These are phyloP conservation scores for Rhizopus delemar DNA, from an alignment of 371 early-diverging fungal genomes.

Conservation along the genomic window DNA sequence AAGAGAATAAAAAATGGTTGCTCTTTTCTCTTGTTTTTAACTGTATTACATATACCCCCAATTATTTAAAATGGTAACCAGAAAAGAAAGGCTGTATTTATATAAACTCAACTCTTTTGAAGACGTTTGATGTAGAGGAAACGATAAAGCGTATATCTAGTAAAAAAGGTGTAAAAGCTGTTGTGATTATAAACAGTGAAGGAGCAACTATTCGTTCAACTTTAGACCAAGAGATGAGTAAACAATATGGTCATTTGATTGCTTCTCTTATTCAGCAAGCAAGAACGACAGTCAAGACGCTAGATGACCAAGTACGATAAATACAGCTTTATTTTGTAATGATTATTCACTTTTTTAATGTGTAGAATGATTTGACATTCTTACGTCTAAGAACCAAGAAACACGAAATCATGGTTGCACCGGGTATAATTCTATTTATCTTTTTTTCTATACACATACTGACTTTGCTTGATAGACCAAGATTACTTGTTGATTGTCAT, in stretches of 20 bases:
- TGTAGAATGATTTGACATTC: conserved; percentile 90
- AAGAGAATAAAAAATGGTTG: too few species aligned
- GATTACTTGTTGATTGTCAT: conserved; percentile 89
- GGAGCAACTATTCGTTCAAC: conserved; percentile 90
- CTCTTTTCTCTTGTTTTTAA: too few species aligned
- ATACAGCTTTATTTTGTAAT: neutral
- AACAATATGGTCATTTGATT: conserved; percentile 65
- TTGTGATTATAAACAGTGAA: conserved; percentile 75
- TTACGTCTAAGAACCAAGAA: conserved; percentile 88
- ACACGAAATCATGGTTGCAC: conserved; percentile 94
- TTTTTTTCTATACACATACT: neutral
- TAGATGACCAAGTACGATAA: conserved; percentile 43
- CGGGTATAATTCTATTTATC: conserved; percentile 53
- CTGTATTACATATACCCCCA: too few species aligned
- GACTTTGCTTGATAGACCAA: conserved; percentile 57
- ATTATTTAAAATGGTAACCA: too few species aligned
- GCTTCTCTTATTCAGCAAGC: conserved; percentile 42
- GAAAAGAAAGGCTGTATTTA: too few species aligned
- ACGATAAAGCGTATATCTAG: conserved; percentile 83
- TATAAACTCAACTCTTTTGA: neutral
- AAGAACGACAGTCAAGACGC: conserved; percentile 30
- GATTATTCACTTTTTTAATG: too few species aligned
- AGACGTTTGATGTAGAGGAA: conserved; percentile 83
- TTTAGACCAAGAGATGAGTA: conserved; percentile 74
- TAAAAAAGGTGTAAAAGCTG: conserved; percentile 82